phyloP scores from a whole-genome alignment of 2,329 filamentous ascomycete species.

The Colletotrichum sojae region DNA sequence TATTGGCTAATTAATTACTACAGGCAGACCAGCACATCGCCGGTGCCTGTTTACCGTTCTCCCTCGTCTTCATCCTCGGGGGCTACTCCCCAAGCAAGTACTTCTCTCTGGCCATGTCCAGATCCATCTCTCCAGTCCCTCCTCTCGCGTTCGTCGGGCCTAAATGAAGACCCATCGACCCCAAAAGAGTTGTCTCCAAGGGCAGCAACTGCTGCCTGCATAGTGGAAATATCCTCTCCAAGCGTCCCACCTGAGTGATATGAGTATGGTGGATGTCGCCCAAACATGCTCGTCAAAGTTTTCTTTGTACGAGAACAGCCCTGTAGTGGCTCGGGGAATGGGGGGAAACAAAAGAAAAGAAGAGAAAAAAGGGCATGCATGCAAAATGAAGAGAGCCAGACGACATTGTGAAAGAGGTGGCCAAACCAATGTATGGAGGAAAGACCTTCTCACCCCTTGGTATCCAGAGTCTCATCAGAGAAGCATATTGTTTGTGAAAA shows the following conservation, averaged over 20 bases:
- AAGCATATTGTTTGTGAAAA: slow-evolving; percentile 18
- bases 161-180: neutral
- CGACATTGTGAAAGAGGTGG: slow-evolving; percentile 1
- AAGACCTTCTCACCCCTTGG: neutral
- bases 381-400: neutral
- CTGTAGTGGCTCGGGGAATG: neutral
- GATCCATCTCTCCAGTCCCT: neutral
- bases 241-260: neutral
- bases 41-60: neutral
- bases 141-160: neutral
- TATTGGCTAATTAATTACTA: slow-evolving; percentile 31
- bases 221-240: neutral
- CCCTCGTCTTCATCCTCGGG: neutral
- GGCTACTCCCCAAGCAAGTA: neutral
- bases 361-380: slow-evolving; percentile 8
- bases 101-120: neutral
- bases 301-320: neutral
- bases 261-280: neutral
- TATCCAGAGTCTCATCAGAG: slow-evolving; percentile 21
- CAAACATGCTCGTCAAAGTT: neutral
- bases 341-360: neutral
- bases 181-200: neutral
- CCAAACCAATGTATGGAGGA: neutral
- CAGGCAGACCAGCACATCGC: neutral
- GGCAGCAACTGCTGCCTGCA: neutral